Base-by-base conservation (phyloP, 1,284 basidiomycete genomes). In the Ceratorhiza oryzae-sativae region DNA sequence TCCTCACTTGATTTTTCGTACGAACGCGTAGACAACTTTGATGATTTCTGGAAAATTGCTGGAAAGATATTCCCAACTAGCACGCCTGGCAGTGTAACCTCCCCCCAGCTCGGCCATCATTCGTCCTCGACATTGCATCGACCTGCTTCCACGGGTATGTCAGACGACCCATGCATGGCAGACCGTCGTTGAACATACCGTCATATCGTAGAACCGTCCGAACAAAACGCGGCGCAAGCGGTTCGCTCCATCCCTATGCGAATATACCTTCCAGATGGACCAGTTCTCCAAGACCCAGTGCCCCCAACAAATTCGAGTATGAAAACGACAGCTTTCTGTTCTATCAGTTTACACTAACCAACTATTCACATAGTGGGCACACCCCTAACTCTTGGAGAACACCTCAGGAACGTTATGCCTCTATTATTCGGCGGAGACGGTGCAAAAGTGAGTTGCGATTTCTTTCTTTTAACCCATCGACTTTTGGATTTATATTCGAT, bases 31-130 rank as follows among this genome's bases (percentile, higher is more conserved):
- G 95, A 96, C 81, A 95, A 97, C 80, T 98, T 96, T 78, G 95
- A 98, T 76, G 88, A 95, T 74, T 97, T 93, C 78, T 95, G 93
- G 89, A 87, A 92, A 48, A 92, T 98, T 75, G 94, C 94, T 1
- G 87, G 90, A 10, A 95, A 96, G 78, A 86, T 98, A 75, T 88
- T 90, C 65, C 87, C 89, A 20, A 86, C 88, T 15, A 86, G 87
- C 0, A 82, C 86, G 3, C 85, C 87, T 2, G 81, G 83, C 8
- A 39, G 36, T 15, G 58, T 62, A 30, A 13, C 32, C 9, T 74
- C 73, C 25, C 63, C 60, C 27, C 71, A 58, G 18, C 34, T 58
- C 13, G 53, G 53, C 0, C 67, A 70, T 25, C 67, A 70, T 23
- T 70, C 67, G 41, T 46, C 53, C 4, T 30, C 67, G 9, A n/a